phyloP scores from a whole-genome alignment of 306 rosid genomes.

The Cicer judaicum region DNA sequence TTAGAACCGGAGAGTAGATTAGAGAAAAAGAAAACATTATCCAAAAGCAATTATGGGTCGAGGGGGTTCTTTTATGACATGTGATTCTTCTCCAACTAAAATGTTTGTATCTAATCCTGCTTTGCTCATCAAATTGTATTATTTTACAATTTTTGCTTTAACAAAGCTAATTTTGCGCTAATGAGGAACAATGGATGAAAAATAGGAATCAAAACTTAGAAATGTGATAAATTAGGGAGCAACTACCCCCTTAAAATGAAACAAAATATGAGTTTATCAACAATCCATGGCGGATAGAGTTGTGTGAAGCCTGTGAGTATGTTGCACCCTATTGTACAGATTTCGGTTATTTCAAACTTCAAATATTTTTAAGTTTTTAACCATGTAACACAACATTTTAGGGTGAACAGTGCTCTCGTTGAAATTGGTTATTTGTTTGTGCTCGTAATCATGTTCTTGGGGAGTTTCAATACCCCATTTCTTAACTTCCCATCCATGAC shows the following conservation, averaged over 20 bases:
- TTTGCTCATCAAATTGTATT: no score
- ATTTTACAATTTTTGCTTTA: no score
- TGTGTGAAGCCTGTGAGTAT: constrained; percentile 2
- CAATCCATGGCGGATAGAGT: not conserved
- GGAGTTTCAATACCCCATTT: not conserved
- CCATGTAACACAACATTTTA: constrained; percentile 20
- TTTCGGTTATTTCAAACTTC: constrained; percentile 12
- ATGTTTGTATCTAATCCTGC: constrained; percentile 17
- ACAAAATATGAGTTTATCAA: not conserved
- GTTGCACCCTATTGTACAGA: constrained; percentile 13
- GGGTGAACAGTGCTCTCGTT: not conserved
- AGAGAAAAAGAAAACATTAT: not conserved
- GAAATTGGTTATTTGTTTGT: constrained; percentile 29
- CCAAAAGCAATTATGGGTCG: constrained; percentile 10
- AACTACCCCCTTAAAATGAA: no score
- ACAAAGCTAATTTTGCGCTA: no score
- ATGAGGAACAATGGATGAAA: no score
- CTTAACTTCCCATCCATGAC: not conserved
- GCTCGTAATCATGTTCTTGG: constrained; percentile 1
- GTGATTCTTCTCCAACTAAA: not conserved
- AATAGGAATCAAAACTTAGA: no score
- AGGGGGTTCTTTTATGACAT: not conserved
- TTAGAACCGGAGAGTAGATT: not conserved
- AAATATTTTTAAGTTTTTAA: not conserved
- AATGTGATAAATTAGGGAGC: no score